A percentile compares a stretch with the other conserved stretches of the same genome.
Conservation (phyloP, 768 basidiomycete genomes). For the Boletus huronensis region DNA sequence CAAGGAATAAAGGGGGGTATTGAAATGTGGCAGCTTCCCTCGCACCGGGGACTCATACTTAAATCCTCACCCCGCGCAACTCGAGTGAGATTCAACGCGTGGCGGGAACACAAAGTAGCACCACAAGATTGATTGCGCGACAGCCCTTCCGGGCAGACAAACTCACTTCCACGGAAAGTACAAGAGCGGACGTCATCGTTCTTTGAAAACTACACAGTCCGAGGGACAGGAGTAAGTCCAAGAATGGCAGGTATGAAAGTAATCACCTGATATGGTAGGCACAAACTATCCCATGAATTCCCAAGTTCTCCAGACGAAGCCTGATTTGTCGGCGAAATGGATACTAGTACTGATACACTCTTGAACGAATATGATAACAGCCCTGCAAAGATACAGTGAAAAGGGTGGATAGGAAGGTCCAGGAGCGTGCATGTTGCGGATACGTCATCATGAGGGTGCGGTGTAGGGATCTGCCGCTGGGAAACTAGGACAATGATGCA, state of each 20-base stretch:
- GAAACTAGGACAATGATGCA: slow-evolving; percentile 13
- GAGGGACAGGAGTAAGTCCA: slow-evolving; percentile 16
- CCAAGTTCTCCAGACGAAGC: neutral
- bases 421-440: slow-evolving; percentile 9
- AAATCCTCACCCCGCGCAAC: slow-evolving; percentile 4
- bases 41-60: slow-evolving; percentile 6
- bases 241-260: slow-evolving; percentile 26
- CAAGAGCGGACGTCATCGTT: slow-evolving; percentile 18
- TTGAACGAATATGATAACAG: slow-evolving; percentile 3
- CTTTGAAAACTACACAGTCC: neutral
- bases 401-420: slow-evolving; percentile 1
- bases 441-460: neutral
- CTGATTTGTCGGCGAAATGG: neutral
- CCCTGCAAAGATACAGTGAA: slow-evolving; percentile 10
- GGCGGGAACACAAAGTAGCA: slow-evolving; percentile 19
- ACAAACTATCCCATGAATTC: slow-evolving; percentile 9
- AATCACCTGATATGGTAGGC: slow-evolving; percentile 29
- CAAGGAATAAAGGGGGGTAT: slow-evolving; percentile 12
- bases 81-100: neutral
- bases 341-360: slow-evolving; percentile 17
- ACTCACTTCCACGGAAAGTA: slow-evolving; percentile 23
- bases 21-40: neutral
- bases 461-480: neutral
- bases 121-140: neutral
- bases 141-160: slow-evolving; percentile 17